Evolutionary conservation across 2,329 filamentous ascomycete species (phyloP).

Genomic region (Pseudogymnoascus sp.): DNA sequence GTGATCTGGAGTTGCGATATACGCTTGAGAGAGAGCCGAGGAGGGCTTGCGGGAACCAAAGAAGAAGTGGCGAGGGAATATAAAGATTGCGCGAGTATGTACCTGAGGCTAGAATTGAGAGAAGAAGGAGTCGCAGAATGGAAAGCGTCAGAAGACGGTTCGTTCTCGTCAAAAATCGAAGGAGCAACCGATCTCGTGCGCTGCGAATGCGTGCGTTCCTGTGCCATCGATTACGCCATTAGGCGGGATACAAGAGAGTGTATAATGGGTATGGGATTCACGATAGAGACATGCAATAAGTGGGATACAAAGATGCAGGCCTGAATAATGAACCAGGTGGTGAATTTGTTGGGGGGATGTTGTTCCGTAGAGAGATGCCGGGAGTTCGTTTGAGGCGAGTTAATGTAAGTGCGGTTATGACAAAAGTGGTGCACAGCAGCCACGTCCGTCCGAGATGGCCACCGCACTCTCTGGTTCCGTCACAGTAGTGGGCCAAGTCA

Average conservation of each 20-base stretch:
- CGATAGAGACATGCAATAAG: conserved; percentile 4
- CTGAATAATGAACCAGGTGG: not conserved
- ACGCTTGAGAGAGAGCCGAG: not conserved
- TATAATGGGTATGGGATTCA: conserved; percentile 1
- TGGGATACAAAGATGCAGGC: not conserved
- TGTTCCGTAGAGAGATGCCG: not conserved
- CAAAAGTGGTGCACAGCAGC: conserved; percentile 7
- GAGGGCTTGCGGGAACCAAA: not conserved
- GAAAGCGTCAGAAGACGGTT: conserved; percentile 7
- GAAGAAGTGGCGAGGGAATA: not conserved
- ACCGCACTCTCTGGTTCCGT: conserved; percentile 8
- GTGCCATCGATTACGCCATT: conserved; percentile 17
- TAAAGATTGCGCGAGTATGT: conserved; percentile 10
- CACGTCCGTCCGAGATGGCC: conserved; percentile 6
- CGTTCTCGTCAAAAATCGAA: conserved; percentile 12
- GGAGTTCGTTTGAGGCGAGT: conserved; percentile 3
- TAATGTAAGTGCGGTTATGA: conserved; percentile 9
- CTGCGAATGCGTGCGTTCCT: conserved; percentile 14
- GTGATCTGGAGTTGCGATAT: conserved; percentile 10
- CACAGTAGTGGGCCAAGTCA: conserved; percentile 8
- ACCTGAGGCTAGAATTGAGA: conserved; percentile 11
- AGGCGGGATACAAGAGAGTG: conserved; percentile 8
- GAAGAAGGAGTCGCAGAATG: conserved; percentile 10
- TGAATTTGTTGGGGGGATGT: not conserved
- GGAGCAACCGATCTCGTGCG: conserved; percentile 14